Conservation (phyloP, 2,329 filamentous ascomycete genomes). For the Aspergillus bombycis region DNA sequence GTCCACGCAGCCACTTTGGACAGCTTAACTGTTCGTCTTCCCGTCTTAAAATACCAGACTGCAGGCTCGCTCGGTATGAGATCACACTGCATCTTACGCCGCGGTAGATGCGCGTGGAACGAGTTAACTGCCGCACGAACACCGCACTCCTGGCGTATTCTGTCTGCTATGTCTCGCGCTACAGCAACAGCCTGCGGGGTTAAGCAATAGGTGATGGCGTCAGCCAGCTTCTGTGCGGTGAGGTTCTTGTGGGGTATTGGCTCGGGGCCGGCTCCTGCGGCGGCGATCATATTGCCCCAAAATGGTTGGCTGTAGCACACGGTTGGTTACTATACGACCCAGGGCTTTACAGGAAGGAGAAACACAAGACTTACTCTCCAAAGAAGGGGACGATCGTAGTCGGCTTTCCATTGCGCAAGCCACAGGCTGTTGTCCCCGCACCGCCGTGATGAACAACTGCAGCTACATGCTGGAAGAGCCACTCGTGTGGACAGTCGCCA, state of each 20-base stretch:
- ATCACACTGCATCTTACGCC: slow-evolving; percentile 27
- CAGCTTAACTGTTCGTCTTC: slow-evolving; percentile 14
- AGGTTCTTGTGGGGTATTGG: slow-evolving; percentile 53
- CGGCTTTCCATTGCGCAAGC: slow-evolving; percentile 54
- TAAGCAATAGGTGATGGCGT: slow-evolving; percentile 50
- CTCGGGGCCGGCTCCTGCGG: slow-evolving; percentile 52
- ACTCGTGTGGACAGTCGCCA: slow-evolving; percentile 60
- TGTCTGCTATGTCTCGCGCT: slow-evolving; percentile 39
- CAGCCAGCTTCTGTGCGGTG: slow-evolving; percentile 47
- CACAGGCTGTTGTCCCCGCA: slow-evolving; percentile 61
- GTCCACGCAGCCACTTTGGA: slow-evolving; percentile 21
- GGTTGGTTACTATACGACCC: neutral
- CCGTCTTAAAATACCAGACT: slow-evolving; percentile 26
- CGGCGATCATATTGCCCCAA: slow-evolving; percentile 57
- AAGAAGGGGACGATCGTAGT: slow-evolving; percentile 63
- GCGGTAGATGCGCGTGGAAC: slow-evolving; percentile 44
- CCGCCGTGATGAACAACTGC: slow-evolving; percentile 65
- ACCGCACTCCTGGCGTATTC: slow-evolving; percentile 47
- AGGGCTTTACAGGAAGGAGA: neutral
- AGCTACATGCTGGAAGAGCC: slow-evolving; percentile 60
- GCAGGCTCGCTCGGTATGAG: slow-evolving; percentile 29
- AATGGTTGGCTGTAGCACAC: slow-evolving; percentile 48
- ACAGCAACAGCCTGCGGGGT: slow-evolving; percentile 38
- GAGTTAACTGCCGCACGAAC: slow-evolving; percentile 44
- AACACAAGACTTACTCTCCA: slow-evolving; percentile 46